Conservation (phyloP, 2,329 filamentous ascomycete species). For the Fusarium sp. region DNA sequence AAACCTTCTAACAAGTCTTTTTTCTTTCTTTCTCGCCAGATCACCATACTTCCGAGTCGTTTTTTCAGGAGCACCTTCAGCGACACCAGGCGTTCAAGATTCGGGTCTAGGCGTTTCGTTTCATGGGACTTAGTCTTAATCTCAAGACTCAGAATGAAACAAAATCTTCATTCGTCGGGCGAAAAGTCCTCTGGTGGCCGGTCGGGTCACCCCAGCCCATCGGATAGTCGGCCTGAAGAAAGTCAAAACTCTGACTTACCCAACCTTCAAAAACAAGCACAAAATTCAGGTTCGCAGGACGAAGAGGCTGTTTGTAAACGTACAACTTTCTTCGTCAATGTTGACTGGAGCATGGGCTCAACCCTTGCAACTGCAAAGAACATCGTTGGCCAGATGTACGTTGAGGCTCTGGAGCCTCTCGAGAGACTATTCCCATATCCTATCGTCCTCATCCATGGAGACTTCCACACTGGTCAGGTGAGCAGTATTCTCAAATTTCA, state of each 20-base stretch:
- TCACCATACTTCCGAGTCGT: background rate
- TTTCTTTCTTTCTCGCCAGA: background rate
- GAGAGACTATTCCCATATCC: conserved; percentile 36
- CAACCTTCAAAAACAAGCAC: background rate
- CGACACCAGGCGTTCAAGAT: background rate
- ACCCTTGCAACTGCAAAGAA: conserved; percentile 22
- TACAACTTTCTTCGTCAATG: conserved; percentile 46
- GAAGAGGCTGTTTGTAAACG: conserved; percentile 30
- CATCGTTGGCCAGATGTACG: conserved; percentile 51
- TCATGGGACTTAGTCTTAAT: background rate
- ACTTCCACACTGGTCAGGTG: conserved; percentile 53
- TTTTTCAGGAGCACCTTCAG: background rate
- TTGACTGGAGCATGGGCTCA: conserved; percentile 37
- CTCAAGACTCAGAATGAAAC: conserved; percentile 4
- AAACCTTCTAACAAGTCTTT: background rate
- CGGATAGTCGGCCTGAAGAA: background rate
- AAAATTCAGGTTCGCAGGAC: background rate
- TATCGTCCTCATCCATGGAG: conserved; percentile 54
- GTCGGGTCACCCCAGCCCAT: background rate
- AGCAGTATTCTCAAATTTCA: background rate
- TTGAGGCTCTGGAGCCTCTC: conserved; percentile 50
- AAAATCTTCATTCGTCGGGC: background rate
- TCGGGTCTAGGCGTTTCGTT: conserved; percentile 2
- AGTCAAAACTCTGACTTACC: background rate
- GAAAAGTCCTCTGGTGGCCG: background rate